Percentiles rank a stretch among this genome's conserved stretches.
phyloP scores from a whole-genome alignment of 2,329 filamentous ascomycete species.

The Penicillium capsulatum region DNA sequence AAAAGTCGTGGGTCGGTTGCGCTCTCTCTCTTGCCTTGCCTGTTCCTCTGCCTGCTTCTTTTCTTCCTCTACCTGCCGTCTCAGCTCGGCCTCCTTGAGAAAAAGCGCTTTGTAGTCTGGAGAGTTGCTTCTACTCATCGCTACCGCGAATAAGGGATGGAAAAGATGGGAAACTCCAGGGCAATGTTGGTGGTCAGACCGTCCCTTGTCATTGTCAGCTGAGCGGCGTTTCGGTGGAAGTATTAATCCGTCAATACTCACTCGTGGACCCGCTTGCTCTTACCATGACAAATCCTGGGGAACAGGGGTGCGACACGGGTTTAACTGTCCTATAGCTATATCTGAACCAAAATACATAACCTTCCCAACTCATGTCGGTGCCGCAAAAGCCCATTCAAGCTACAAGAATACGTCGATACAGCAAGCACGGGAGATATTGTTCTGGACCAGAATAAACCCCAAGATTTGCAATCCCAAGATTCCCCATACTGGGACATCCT shows the following conservation, averaged over 20 bases:
- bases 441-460: too few species aligned
- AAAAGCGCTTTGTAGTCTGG: slow-evolving; percentile 4
- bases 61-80: not conserved
- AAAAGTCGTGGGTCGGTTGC: slow-evolving; percentile 2
- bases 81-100: not conserved
- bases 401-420: too few species aligned
- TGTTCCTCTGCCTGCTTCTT: slow-evolving; percentile 2
- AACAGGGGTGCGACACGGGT: too few species aligned
- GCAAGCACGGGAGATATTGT: too few species aligned
- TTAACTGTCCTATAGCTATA: too few species aligned
- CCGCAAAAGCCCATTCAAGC: too few species aligned
- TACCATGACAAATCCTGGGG: too few species aligned
- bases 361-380: too few species aligned
- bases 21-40: slow-evolving; percentile 4
- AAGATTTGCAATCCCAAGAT: too few species aligned
- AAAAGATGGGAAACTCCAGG: not conserved
- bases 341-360: too few species aligned
- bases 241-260: not conserved
- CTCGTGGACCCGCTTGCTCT: too few species aligned
- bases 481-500: too few species aligned
- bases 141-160: not conserved
- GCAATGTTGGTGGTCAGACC: not conserved
- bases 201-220: not conserved
- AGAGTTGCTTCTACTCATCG: not conserved
- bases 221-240: not conserved